Conservation (phyloP, 441 rosid genomes). For the Gossypium laxum region DNA sequence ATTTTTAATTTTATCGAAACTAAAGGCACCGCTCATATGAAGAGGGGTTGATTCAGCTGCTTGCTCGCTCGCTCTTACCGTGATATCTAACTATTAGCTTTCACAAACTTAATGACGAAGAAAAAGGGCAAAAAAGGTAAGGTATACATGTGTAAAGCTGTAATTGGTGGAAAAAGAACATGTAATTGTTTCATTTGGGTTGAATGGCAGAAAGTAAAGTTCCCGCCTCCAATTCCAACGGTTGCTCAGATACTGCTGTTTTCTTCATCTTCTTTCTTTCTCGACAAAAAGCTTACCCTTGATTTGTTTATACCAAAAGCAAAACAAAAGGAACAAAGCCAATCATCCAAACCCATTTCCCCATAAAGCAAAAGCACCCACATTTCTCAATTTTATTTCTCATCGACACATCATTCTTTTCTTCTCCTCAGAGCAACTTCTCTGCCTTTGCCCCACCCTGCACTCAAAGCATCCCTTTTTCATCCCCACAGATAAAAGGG, state of each 20-base stretch:
- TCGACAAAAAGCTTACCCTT: background rate
- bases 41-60: too few relatives aligned
- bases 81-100: too few relatives aligned
- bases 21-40: too few relatives aligned
- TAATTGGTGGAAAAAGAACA: background rate
- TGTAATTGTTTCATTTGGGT: background rate
- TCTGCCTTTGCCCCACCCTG: conserved; percentile 45
- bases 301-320: background rate
- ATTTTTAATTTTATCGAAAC: too few relatives aligned
- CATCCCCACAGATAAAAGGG: conserved; percentile 10
- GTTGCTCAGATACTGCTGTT: background rate
- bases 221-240: background rate
- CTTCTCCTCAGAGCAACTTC: conserved; percentile 46
- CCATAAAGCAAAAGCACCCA: conserved; percentile 24
- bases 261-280: background rate
- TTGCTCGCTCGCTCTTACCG: too few relatives aligned
- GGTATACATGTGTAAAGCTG: background rate
- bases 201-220: background rate
- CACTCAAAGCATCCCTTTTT: conserved; percentile 54
- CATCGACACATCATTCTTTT: conserved; percentile 31
- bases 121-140: background rate
- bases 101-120: too few relatives aligned
- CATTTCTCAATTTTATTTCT: background rate
- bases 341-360: background rate
- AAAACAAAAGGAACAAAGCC: background rate